phyloP scores from a whole-genome alignment of 768 basidiomycete species.

The Gloeophyllum trabeum region DNA sequence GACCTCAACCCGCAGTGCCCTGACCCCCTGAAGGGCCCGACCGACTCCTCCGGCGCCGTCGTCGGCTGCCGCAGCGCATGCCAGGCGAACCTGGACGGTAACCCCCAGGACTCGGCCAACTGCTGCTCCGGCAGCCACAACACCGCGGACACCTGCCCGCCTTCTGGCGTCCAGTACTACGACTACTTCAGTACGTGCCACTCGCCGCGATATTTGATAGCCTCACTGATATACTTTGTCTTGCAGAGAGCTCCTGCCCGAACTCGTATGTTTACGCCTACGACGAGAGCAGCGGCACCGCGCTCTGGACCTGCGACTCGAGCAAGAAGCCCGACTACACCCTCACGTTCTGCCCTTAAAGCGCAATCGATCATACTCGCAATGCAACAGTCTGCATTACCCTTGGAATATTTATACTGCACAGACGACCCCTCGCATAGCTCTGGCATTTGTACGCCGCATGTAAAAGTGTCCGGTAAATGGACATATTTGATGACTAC shows the following conservation, averaged over 20 bases:
- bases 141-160: slow-evolving; percentile 45
- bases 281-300: slow-evolving; percentile 17
- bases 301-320: too few relatives aligned
- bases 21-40: slow-evolving; percentile 19
- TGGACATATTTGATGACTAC: too few relatives aligned
- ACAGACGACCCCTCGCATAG: too few relatives aligned
- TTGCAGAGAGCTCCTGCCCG: slow-evolving; percentile 12
- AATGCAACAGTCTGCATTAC: too few relatives aligned
- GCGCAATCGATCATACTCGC: too few relatives aligned
- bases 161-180: slow-evolving; percentile 30
- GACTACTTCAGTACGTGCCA: slow-evolving; percentile 32
- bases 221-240: neutral
- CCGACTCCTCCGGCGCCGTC: slow-evolving; percentile 21
- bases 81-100: slow-evolving; percentile 23
- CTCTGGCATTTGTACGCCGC: too few relatives aligned
- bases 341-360: too few relatives aligned
- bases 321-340: too few relatives aligned
- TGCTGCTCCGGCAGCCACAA: slow-evolving; percentile 50
- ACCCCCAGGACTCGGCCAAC: slow-evolving; percentile 39
- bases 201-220: neutral
- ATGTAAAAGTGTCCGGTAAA: too few relatives aligned
- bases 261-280: slow-evolving; percentile 23
- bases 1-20: slow-evolving; percentile 13
- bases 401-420: too few relatives aligned
- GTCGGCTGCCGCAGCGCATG: slow-evolving; percentile 35